These are phyloP conservation scores for Pyrenochaeta sp. DNA, from an alignment of 2,329 filamentous ascomycete species.

Conservation along the genomic window DNA sequence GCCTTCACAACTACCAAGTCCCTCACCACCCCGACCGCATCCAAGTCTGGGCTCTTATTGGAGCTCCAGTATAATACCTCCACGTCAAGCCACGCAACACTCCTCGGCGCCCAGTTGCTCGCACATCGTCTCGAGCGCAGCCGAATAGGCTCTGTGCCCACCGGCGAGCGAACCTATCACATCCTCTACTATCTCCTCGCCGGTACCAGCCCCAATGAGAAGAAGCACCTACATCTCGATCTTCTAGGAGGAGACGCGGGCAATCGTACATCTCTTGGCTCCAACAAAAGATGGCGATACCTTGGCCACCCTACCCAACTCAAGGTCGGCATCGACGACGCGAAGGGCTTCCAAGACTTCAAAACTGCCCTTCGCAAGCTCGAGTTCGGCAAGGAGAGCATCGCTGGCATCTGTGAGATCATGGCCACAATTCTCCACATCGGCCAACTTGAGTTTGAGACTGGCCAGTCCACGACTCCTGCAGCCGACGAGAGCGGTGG, in stretches of 20 bases:
- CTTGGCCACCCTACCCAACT: conserved; percentile 95
- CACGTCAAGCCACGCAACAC: conserved; percentile 79
- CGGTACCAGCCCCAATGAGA: conserved; percentile 89
- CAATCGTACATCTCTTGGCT: conserved; percentile 61
- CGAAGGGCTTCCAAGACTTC: conserved; percentile 95
- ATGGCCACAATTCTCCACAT: conserved; percentile 95
- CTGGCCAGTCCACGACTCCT: conserved; percentile 77
- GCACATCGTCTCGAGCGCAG: conserved; percentile 93
- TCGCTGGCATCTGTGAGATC: conserved; percentile 96
- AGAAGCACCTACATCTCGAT: conserved; percentile 78
- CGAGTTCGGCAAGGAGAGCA: conserved; percentile 90
- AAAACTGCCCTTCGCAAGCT: conserved; percentile 94
- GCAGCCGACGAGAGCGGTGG: conserved; percentile 91
- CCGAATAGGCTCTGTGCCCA: conserved; percentile 88
- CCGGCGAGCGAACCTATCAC: conserved; percentile 96
- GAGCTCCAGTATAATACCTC: conserved; percentile 96
- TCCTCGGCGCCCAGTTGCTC: conserved; percentile 93
- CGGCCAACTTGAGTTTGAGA: conserved; percentile 93
- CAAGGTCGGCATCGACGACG: conserved; percentile 95
- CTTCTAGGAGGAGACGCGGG: conserved; percentile 56
- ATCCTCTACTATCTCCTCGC: conserved; percentile 93
- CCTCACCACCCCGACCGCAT: conserved; percentile 91
- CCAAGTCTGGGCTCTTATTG: conserved; percentile 93
- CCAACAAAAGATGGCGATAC: conserved; percentile 92
- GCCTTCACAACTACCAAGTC: conserved; percentile 97